These are phyloP conservation scores for Escallonia rubra DNA, from an alignment of 129 eudicot genomes.

Conservation along the genomic window DNA sequence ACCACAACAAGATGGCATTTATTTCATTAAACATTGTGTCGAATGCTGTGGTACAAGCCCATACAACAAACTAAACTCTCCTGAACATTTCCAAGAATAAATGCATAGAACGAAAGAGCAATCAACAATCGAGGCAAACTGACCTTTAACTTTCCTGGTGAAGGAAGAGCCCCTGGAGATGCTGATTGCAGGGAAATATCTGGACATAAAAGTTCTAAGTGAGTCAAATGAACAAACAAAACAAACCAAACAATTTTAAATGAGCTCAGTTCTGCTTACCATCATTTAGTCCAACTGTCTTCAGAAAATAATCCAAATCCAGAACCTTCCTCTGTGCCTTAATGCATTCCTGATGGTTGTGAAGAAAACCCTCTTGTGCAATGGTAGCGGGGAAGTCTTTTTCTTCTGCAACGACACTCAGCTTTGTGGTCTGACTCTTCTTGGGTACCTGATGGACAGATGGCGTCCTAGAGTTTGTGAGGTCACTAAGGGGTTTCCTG, in stretches of 20 bases:
- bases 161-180: not conserved
- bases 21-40: not conserved
- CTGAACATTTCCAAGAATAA: too few relatives aligned
- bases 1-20: not conserved
- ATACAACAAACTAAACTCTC: too few relatives aligned
- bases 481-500: constrained; percentile 70
- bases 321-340: constrained; percentile 28
- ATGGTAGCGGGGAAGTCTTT: constrained; percentile 7
- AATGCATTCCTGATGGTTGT: constrained; percentile 47
- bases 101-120: not conserved
- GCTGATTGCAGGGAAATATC: constrained; percentile 6
- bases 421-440: constrained; percentile 29
- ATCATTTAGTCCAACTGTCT: constrained; percentile 30
- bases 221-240: not conserved
- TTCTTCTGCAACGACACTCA: constrained; percentile 20
- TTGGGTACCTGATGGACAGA: constrained; percentile 27
- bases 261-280: constrained; percentile 7
- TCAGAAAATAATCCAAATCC: constrained; percentile 35
- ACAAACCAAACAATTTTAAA: not conserved
- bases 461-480: constrained; percentile 70
- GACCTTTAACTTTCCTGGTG: constrained; percentile 2
- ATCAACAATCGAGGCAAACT: not conserved
- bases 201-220: not conserved
- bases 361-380: constrained; percentile 37
- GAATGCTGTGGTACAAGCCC: not conserved